A percentile compares a stretch with the other conserved stretches of the same genome.
phyloP scores from a whole-genome alignment of 2,329 filamentous ascomycete genomes.

The Aaosphaeria pasadenensis region DNA sequence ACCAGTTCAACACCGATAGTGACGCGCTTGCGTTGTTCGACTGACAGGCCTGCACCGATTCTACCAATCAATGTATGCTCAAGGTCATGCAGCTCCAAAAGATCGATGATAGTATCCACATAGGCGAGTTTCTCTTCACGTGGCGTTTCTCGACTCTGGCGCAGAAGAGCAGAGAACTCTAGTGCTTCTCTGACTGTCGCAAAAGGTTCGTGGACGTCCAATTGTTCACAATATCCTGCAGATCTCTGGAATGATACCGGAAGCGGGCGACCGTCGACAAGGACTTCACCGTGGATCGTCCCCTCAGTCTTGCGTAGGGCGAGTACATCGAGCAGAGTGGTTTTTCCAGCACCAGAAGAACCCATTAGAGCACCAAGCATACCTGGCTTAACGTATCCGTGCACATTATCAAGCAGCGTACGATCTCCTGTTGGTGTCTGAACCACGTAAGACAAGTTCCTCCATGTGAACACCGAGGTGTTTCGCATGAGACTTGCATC shows the following conservation, averaged over 20 bases:
- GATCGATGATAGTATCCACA: slow-evolving; percentile 24
- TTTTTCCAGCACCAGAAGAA: slow-evolving; percentile 32
- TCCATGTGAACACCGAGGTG: slow-evolving; percentile 67
- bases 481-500: slow-evolving; percentile 52
- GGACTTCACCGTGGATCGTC: slow-evolving; percentile 21
- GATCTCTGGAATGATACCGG: slow-evolving; percentile 28
- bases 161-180: slow-evolving; percentile 27
- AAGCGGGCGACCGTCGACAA: slow-evolving; percentile 26
- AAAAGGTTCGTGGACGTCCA: slow-evolving; percentile 26
- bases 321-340: slow-evolving; percentile 30
- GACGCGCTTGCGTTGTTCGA: slow-evolving; percentile 61
- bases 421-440: slow-evolving; percentile 37
- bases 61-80: slow-evolving; percentile 23
- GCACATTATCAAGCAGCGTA: slow-evolving; percentile 51
- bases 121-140: slow-evolving; percentile 22
- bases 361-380: slow-evolving; percentile 45
- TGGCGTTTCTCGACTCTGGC: slow-evolving; percentile 19
- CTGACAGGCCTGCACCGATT: slow-evolving; percentile 24
- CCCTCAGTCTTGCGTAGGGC: slow-evolving; percentile 27
- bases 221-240: slow-evolving; percentile 32
- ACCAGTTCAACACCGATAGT: slow-evolving; percentile 60
- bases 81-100: slow-evolving; percentile 23
- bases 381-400: slow-evolving; percentile 54
- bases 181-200: slow-evolving; percentile 28
- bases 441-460: slow-evolving; percentile 57